Conservation (phyloP, 345 rosid genomes). For the Syzygium aqueum region DNA sequence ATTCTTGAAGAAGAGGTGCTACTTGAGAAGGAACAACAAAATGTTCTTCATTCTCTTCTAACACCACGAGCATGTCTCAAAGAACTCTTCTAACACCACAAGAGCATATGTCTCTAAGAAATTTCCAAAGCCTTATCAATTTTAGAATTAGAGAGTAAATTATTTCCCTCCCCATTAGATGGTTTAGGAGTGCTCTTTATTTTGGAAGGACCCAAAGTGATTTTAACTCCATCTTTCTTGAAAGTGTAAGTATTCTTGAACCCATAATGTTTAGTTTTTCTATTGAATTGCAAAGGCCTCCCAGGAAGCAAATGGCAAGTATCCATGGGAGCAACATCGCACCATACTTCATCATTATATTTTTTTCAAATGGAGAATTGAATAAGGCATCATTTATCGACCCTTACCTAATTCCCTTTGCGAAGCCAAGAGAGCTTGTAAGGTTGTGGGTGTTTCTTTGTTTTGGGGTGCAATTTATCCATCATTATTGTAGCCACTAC, state of each 20-base stretch:
- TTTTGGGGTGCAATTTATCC: not conserved
- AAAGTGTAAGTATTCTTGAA: not conserved
- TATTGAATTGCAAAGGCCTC: not conserved
- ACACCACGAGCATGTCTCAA: not conserved
- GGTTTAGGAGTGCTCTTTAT: not conserved
- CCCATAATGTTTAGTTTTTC: not conserved
- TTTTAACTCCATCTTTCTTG: not conserved
- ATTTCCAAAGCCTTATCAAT: not conserved
- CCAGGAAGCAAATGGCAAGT: not conserved
- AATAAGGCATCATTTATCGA: not conserved
- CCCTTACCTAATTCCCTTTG: not conserved
- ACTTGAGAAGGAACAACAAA: not conserved
- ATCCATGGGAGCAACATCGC: not conserved
- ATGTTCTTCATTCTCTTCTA: not conserved
- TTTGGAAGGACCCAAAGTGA: not conserved
- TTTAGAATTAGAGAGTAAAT: not conserved
- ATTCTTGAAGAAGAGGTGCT: not conserved
- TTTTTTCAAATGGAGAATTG: not conserved
- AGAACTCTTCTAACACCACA: not conserved
- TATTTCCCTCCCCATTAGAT: not conserved
- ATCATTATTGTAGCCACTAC: not conserved
- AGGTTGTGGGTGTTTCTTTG: fast-evolving
- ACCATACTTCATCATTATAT: not conserved
- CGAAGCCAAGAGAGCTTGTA: not conserved
- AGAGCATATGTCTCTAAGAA: not conserved